Evolutionary conservation across 2,329 filamentous ascomycete species (phyloP), one percentile per base, ranked within the genome.

Genomic region (Pseudogymnoascus sp.): DNA sequence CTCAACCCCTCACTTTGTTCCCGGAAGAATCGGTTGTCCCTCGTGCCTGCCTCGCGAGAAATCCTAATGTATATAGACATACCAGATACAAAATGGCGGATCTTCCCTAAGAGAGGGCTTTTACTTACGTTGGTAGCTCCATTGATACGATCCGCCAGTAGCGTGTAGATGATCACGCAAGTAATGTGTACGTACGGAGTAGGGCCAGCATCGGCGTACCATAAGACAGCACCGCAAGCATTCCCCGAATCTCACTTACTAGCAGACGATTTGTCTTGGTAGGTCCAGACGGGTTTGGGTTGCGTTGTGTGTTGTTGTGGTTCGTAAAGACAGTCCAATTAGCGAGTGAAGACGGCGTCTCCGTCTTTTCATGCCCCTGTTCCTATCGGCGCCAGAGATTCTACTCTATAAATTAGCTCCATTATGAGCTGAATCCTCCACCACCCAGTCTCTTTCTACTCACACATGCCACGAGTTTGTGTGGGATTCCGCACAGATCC

Each of bases 401-500:
- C 51, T 57, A 21, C 51, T 57, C 51, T 57, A 57, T 57, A 57
- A 18, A 18, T 16, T 57, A 57, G 51, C 51, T 57, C 16, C 29
- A 6, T 26, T 8, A 4, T 21, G 51, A 57, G 29, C 51, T 57
- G 51, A 57, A 57, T 57, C 51, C 51, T 57, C 29, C 29, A 34
- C 51, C 51, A 57, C 16, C 51, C 51, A 36, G 51, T 57, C 29
- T 36, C 10, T 21, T 16, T 34, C 29, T 57, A 21, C 51, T 57
- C 29, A 36, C 51, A 57, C 51, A 57, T 57, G 51, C 51, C 51
- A 57, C 51, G 51, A 57, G 51, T 57, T 21, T 36, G 51, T 34
- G 51, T 57, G 51, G 51, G 51, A 57, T 57, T 57, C 29, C 51
- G 29, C 51, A 57, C 51, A 57, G 51, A 57, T 57, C 51, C n/a